Base-by-base conservation (phyloP, 129 eudicot species). In the Tagetes erecta region DNA sequence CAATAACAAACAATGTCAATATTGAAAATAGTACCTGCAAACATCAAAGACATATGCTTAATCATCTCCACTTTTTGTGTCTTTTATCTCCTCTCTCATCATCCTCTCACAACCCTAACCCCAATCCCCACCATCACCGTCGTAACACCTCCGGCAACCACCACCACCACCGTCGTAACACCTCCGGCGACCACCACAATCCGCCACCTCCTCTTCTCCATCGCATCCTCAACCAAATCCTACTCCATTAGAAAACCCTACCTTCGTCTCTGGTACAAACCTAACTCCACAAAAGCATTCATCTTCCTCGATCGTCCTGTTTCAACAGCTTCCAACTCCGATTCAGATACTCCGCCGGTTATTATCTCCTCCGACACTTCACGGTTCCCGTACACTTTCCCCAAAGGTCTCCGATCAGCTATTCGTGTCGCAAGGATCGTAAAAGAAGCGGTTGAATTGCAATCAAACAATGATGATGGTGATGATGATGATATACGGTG, bases 341-440 rank as follows among this genome's bases (percentile, higher is more conserved):
- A 14, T 56, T 55, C 71, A 7, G 41, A 62, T 4, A 67, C 85
- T 0, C 94, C 92, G 2, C 83, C 85, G 1, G 64, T 83, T 1
- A 27, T 85, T 27, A 70, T 87, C 73, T 88, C 91, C 31, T 66
- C 60, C 53, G 58, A 76, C 75, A 75, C 94, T 40, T 70, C 84
- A 36, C 75, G 73, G 20, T 89, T 89, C 38, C 89, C 96, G 4
- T 84, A 86, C 84, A 79, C 86, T 3, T 84, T 72, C 68, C 82
- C 84, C 0, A 34, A 74, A 1, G 97, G 97, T 39, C 81, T 63
- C 75, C 95, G 87, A 10, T 84, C 91, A 6, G 95, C 95, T 0
- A 80, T 88, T 45, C 96, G 97, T 2, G 82, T 89, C 30, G 97
- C 97, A 11, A 81, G 89, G 2, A 78, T 85, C 38, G 89, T 92